Conservation (phyloP, 306 rosid species). For the Cicer pinnatifidum region DNA sequence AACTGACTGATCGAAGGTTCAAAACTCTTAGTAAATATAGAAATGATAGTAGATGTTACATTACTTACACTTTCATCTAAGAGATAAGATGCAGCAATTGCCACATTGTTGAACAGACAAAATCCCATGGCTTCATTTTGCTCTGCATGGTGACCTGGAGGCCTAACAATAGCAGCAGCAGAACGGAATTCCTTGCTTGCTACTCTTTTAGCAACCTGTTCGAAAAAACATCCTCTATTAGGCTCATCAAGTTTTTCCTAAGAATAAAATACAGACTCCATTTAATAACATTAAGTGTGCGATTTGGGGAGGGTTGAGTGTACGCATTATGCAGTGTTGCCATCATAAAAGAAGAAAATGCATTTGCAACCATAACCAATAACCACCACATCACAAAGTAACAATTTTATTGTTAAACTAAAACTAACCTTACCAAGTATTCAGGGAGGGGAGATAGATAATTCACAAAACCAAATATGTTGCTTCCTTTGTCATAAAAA, state of each 20-base stretch:
- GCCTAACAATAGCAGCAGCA: constrained; percentile 87
- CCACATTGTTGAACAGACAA: constrained; percentile 91
- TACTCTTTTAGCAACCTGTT: constrained; percentile 72
- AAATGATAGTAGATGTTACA: constrained; percentile 2
- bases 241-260: constrained; percentile 7
- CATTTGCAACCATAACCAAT: not conserved
- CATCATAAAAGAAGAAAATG: constrained; percentile 1
- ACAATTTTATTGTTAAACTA: not conserved
- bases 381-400: constrained; percentile 3
- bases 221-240: constrained; percentile 43
- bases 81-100: constrained; percentile 71
- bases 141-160: constrained; percentile 99
- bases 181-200: constrained; percentile 81
- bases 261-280: constrained; percentile 2
- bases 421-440: not conserved
- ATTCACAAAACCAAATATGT: not conserved
- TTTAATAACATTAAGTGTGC: constrained; percentile 12
- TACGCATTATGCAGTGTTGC: not conserved
- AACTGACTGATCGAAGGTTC: constrained; percentile 10
- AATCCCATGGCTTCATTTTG: constrained; percentile 85
- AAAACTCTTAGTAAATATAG: constrained; percentile 5
- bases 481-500: not conserved
- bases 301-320: not conserved
- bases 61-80: constrained; percentile 72
- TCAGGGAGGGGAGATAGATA: not conserved